phyloP scores from a whole-genome alignment of 2,329 filamentous ascomycete genomes.

The Penicillium sp. region DNA sequence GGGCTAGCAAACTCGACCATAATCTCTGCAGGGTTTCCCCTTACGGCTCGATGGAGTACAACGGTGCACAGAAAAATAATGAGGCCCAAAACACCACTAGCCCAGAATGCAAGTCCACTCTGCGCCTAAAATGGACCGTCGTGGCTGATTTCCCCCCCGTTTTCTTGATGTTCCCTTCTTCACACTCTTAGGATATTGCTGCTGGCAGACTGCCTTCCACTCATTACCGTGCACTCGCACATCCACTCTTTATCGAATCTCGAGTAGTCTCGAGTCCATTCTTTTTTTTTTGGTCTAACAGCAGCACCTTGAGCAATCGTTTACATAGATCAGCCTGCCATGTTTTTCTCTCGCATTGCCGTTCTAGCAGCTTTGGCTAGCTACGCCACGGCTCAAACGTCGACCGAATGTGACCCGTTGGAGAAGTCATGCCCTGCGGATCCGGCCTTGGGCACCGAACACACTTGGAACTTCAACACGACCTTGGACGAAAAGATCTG shows the following conservation, averaged over 20 bases:
- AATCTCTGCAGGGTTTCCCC: slow-evolving; percentile 19
- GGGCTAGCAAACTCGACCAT: slow-evolving; percentile 9
- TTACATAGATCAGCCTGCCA: slow-evolving; percentile 10
- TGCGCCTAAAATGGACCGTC: slow-evolving; percentile 6
- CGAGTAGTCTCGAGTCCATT: slow-evolving; percentile 22
- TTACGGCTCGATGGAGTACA: slow-evolving; percentile 11
- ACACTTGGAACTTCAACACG: slow-evolving; percentile 63
- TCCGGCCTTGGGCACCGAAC: slow-evolving; percentile 63
- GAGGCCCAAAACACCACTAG: slow-evolving; percentile 12
- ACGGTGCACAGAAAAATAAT: slow-evolving; percentile 4
- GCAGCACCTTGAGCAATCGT: slow-evolving; percentile 5
- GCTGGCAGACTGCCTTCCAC: slow-evolving; percentile 18
- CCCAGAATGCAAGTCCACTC: slow-evolving; percentile 15
- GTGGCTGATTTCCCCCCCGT: slow-evolving; percentile 7
- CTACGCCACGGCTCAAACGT: slow-evolving; percentile 64
- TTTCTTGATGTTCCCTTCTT: slow-evolving; percentile 4
- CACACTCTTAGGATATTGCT: slow-evolving; percentile 9
- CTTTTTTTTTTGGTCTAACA: slow-evolving; percentile 1
- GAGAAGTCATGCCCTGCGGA: slow-evolving; percentile 68
- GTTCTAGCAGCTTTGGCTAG: slow-evolving; percentile 30
- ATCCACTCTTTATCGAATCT: slow-evolving; percentile 30
- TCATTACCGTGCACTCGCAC: slow-evolving; percentile 31
- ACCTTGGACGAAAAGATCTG: slow-evolving; percentile 60
- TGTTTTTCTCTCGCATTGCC: slow-evolving; percentile 29
- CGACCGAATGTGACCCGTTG: slow-evolving; percentile 73